Percentiles rank a stretch among this genome's conserved stretches.
phyloP scores from a whole-genome alignment of 495 filamentous ascomycete genomes.

The Talaromyces adpressus region DNA sequence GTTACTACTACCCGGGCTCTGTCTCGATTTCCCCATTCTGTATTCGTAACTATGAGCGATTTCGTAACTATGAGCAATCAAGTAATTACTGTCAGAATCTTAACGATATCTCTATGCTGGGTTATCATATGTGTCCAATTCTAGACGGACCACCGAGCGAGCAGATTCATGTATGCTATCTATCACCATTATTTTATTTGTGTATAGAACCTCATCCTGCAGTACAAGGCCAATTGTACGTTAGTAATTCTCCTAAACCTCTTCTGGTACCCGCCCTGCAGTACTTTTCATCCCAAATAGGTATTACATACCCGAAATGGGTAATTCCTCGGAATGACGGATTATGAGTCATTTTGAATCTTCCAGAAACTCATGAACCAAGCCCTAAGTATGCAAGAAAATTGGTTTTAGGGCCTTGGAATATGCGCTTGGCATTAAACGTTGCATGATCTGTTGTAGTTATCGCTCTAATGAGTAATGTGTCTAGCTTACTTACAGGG shows the following conservation, averaged over 20 bases:
- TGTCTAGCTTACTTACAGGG: not conserved
- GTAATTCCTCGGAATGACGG: not conserved
- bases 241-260: not conserved
- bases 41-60: not conserved
- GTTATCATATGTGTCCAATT: not conserved
- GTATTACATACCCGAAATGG: too few species aligned
- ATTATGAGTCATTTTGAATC: not conserved
- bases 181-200: not conserved
- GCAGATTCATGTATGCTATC: not conserved
- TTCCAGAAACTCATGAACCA: not conserved
- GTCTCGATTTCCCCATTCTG: not conserved
- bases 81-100: not conserved
- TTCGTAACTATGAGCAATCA: not conserved
- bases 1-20: too few species aligned
- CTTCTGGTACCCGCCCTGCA: not conserved
- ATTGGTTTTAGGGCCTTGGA: not conserved
- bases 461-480: not conserved
- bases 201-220: not conserved
- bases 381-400: not conserved
- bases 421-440: not conserved
- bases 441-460: not conserved
- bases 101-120: not conserved
- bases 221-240: not conserved
- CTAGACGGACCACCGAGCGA: not conserved
- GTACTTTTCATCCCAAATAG: not conserved